Evolutionary conservation across 495 filamentous ascomycete genomes (phyloP), one percentile per base, ranked within the genome.

Genomic region (Daldinia grandis): DNA sequence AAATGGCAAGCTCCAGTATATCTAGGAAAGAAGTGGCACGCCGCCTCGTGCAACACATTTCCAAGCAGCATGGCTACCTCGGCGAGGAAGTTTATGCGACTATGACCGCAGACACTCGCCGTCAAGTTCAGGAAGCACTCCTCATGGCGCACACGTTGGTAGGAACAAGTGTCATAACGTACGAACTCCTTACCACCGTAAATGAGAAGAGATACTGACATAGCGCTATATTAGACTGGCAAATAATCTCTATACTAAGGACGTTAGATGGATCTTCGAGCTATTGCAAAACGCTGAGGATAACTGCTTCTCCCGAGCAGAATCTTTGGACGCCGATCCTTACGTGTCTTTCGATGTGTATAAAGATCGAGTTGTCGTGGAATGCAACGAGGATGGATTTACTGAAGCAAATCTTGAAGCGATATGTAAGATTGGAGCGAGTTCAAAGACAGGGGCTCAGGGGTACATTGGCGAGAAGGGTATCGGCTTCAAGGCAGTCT

Each of bases 401-500:
- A 72, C 64, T 3, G 66, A 76, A 27, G 63, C 17, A 7, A 75
- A 83, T 67, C 62, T 84, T 7, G 15, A 27, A 25, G 78, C 78
- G 12, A 79, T 85, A 54, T 84, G 80, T 64, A 33, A 50, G 15
- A 62, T 80, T 24, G 77, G 77, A 0, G 27, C 78, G 35, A 84
- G 81, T 61, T 78, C 79, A 28, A 86, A 86, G 61, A 69, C 67
- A 0, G 70, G 62, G 6, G 55, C 71, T 8, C 72, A 76, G 54
- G 79, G 80, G 1, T 85, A 84, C 60, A 82, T 84, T 71, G 84
- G 84, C 3, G 81, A 82, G 55, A 86, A 86, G 57, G 82, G 82
- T 0, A 83, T 86, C 25, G 84, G 85, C 0, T 86, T 87, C 74
- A 86, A 86, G 62, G 85, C 83, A 0, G 81, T 86, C 0, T 87